Percentiles rank a stretch among this genome's conserved stretches.
Conservation (phyloP, 1,284 basidiomycete genomes). For the Sanghuangporus weigelae region DNA sequence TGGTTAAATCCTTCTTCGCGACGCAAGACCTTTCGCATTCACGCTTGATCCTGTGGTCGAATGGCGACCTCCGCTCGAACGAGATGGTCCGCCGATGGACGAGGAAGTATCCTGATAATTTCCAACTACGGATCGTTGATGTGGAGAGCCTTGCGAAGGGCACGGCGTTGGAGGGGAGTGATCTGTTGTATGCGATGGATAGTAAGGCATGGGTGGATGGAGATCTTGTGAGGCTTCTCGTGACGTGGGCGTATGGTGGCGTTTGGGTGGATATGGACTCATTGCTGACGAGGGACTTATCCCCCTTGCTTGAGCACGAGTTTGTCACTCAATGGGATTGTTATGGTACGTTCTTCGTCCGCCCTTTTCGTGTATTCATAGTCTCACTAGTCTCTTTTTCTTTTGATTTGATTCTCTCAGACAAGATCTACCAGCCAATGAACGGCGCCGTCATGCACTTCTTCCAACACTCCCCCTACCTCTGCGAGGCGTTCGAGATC, state of each 20-base stretch:
- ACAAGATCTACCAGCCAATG: constrained; percentile 81
- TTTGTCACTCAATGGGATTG: constrained; percentile 97
- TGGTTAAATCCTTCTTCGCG: constrained; percentile 86
- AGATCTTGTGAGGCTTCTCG: constrained; percentile 78
- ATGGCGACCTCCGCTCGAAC: constrained; percentile 64
- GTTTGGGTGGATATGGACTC: constrained; percentile 97
- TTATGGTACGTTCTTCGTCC: constrained; percentile 58
- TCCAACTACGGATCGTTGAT: constrained; percentile 66
- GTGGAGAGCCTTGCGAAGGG: constrained; percentile 62
- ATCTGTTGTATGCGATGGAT: constrained; percentile 58
- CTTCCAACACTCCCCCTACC: constrained; percentile 80
- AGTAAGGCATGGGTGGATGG: constrained; percentile 89
- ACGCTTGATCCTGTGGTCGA: constrained; percentile 82
- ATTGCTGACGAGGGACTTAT: constrained; percentile 77
- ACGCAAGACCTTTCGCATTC: constrained; percentile 70
- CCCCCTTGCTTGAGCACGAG: constrained; percentile 83
- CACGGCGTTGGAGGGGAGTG: constrained; percentile 67
- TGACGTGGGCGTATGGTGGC: constrained; percentile 87
- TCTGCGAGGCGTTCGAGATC: constrained; percentile 91
- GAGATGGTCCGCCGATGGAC: constrained; percentile 59
- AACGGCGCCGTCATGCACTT: constrained; percentile 96
- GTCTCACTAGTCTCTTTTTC: background rate
- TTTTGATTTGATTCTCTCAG: constrained; percentile 32
- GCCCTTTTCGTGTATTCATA: background rate
- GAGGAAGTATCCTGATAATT: constrained; percentile 58